These are phyloP conservation scores for Debaryomyces castellii DNA, from an alignment of 805 yeast species.

Conservation along the genomic window DNA sequence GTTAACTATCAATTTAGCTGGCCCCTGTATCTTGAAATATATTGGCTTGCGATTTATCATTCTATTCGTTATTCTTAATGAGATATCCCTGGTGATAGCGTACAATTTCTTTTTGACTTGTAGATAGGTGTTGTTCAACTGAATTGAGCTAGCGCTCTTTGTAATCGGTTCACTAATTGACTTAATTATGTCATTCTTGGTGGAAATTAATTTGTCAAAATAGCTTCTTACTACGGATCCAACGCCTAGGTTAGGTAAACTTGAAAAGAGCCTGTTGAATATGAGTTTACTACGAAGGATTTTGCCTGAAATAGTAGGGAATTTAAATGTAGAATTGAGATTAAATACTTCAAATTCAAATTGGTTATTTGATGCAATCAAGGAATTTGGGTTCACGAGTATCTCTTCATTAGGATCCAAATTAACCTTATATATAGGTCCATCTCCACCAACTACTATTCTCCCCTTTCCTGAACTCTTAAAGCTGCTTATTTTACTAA, in stretches of 20 bases:
- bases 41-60: constrained; percentile 15
- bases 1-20: constrained; percentile 23
- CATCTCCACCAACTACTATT: constrained; percentile 38
- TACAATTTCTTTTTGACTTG: not conserved
- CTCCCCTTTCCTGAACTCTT: constrained; percentile 37
- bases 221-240: not conserved
- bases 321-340: not conserved
- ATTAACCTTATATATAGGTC: constrained; percentile 37
- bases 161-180: not conserved
- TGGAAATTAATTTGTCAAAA: not conserved
- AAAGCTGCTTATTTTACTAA: constrained; percentile 24
- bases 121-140: not conserved
- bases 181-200: not conserved
- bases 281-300: not conserved
- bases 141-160: not conserved
- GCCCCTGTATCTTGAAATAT: constrained; percentile 24
- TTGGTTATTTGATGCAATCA: constrained; percentile 32
- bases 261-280: not conserved
- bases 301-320: not conserved
- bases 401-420: constrained; percentile 37
- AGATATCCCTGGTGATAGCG: not conserved
- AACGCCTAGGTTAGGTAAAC: not conserved
- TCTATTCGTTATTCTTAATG: constrained; percentile 10
- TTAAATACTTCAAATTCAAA: not conserved
- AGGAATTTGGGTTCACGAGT: constrained; percentile 35